These are phyloP conservation scores for Colletotrichum plurivorum DNA, from an alignment of 2,329 filamentous ascomycete genomes.

Conservation along the genomic window DNA sequence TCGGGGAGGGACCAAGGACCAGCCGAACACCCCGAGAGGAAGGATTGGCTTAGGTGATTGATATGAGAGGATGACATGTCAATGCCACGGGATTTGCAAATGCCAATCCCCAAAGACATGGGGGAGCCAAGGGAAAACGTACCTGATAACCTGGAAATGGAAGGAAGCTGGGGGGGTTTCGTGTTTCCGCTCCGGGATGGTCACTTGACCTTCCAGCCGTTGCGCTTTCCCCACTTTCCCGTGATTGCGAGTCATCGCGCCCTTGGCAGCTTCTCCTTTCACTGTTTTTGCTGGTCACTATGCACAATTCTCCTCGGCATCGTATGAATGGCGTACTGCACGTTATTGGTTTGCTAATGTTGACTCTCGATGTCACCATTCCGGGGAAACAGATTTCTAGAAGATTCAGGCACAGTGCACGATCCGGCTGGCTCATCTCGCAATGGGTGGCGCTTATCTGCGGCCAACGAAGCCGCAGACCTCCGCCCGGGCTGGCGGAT, in stretches of 20 bases:
- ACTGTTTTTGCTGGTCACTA: no score
- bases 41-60: background rate
- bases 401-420: no score
- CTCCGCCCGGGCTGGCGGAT: background rate
- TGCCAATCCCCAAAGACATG: no score
- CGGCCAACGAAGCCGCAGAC: background rate
- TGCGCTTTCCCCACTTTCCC: constrained; percentile 8
- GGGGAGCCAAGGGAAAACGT: no score
- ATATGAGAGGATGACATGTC: constrained; percentile 4
- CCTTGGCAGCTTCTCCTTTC: background rate
- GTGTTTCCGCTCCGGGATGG: constrained; percentile 19
- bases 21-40: background rate
- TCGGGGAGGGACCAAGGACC: background rate
- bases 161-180: constrained; percentile 2
- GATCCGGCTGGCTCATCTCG: no score
- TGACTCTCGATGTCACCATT: background rate
- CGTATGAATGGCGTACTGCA: no score
- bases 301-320: no score
- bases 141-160: no score
- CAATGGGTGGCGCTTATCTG: background rate
- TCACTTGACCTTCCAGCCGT: constrained; percentile 29
- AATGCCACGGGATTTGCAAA: background rate
- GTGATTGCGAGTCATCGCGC: constrained; percentile 26
- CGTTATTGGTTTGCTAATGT: background rate
- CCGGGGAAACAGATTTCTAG: no score